These are phyloP conservation scores for Rhizopogon sp. DNA, from an alignment of 768 basidiomycete species.

Conservation along the genomic window DNA sequence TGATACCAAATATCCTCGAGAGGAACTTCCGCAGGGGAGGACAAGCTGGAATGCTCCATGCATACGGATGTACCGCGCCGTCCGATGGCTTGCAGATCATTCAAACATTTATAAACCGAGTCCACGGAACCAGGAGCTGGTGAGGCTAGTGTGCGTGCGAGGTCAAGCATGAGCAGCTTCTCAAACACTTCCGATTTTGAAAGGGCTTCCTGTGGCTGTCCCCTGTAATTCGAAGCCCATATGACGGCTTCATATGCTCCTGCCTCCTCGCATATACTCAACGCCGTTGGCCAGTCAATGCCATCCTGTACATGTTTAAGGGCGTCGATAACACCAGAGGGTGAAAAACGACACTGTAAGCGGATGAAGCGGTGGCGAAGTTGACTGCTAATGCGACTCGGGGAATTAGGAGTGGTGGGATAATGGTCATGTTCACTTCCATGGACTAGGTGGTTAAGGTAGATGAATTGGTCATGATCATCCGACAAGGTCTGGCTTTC, in stretches of 20 bases:
- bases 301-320: conserved; percentile 47
- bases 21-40: conserved; percentile 35
- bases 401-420: conserved; percentile 26
- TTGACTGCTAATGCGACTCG: conserved; percentile 39
- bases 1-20: conserved; percentile 90
- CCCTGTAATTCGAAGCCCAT: conserved; percentile 70
- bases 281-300: conserved; percentile 52
- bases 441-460: conserved; percentile 71
- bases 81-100: conserved; percentile 54
- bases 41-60: conserved; percentile 52
- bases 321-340: conserved; percentile 54
- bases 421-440: conserved; percentile 34
- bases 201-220: conserved; percentile 61
- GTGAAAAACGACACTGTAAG: conserved; percentile 70
- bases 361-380: conserved; percentile 62
- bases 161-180: conserved; percentile 39
- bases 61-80: conserved; percentile 65
- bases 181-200: conserved; percentile 59
- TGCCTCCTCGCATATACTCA: conserved; percentile 61
- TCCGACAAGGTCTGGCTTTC: conserved; percentile 37
- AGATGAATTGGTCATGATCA: conserved; percentile 60
- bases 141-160: conserved; percentile 35
- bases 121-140: conserved; percentile 10
- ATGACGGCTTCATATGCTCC: conserved; percentile 72
- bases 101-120: conserved; percentile 33